Percentiles rank a stretch among this genome's conserved stretches.
Conservation (phyloP, 2,329 filamentous ascomycete species). For the Tothia fuscella region DNA sequence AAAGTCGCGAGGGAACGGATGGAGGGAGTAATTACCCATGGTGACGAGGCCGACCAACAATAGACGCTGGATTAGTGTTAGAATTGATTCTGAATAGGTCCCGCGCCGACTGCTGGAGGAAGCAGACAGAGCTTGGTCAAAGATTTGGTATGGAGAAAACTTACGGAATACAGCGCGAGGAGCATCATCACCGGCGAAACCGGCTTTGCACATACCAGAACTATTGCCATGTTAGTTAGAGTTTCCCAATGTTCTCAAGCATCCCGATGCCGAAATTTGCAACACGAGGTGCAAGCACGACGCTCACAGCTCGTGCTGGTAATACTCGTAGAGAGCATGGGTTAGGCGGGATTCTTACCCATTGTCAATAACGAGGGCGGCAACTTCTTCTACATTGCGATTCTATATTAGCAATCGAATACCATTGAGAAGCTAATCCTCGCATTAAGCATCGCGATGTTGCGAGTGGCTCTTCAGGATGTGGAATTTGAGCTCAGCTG, state of each 20-base stretch:
- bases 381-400: slow-evolving; percentile 83
- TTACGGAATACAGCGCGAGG: slow-evolving; percentile 99
- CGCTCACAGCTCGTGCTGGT: background rate
- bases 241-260: slow-evolving; percentile 15
- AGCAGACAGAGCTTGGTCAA: background rate
- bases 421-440: no score
- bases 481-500: slow-evolving; percentile 25
- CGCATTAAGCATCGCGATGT: background rate
- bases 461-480: slow-evolving; percentile 15
- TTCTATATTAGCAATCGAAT: background rate
- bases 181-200: slow-evolving; percentile 99
- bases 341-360: slow-evolving; percentile 62
- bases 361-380: slow-evolving; percentile 99
- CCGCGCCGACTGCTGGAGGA: background rate
- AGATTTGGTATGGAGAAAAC: slow-evolving; percentile 34
- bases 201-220: slow-evolving; percentile 99
- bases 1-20: slow-evolving; percentile 14
- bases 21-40: slow-evolving; percentile 62
- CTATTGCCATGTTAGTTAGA: slow-evolving; percentile 41
- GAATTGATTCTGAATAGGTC: slow-evolving; percentile 1
- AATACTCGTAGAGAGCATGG: slow-evolving; percentile 13
- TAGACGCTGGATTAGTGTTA: slow-evolving; percentile 59
- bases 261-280: slow-evolving; percentile 21
- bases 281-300: background rate
- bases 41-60: slow-evolving; percentile 98